Conservation (phyloP, 352 stramenopile genomes). For the Pythium coloratum region DNA sequence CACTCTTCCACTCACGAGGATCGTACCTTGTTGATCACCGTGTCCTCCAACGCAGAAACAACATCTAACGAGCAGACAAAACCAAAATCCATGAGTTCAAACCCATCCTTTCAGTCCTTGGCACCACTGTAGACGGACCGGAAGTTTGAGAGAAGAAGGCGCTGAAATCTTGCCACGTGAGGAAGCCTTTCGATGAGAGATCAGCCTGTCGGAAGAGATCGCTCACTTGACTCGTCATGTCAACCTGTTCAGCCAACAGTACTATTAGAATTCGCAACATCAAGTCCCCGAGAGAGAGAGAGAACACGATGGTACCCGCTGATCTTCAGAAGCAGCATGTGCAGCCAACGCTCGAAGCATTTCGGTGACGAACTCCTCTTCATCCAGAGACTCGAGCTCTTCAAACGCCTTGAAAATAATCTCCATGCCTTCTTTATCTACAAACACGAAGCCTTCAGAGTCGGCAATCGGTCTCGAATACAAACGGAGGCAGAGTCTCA, state of each 20-base stretch:
- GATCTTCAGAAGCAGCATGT: slow-evolving; percentile 14
- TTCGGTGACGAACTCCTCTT: slow-evolving; percentile 47
- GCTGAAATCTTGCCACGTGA: slow-evolving; percentile 54
- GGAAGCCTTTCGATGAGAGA: slow-evolving; percentile 26
- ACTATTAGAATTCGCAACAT: neutral
- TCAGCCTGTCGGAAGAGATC: slow-evolving; percentile 45
- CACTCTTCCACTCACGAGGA: neutral
- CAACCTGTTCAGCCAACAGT: slow-evolving; percentile 24
- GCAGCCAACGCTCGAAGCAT: slow-evolving; percentile 35
- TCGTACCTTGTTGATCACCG: slow-evolving; percentile 25
- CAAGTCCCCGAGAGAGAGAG: neutral
- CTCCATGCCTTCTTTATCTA: slow-evolving; percentile 46
- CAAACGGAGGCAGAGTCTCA: neutral
- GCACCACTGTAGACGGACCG: slow-evolving; percentile 22
- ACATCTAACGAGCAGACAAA: slow-evolving; percentile 10
- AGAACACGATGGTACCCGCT: slow-evolving; percentile 27
- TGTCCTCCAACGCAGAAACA: slow-evolving; percentile 22
- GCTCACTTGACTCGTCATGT: slow-evolving; percentile 34
- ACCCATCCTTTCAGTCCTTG: too few relatives aligned
- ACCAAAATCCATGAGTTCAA: too few relatives aligned
- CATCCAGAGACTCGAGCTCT: slow-evolving; percentile 27
- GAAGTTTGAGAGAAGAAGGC: slow-evolving; percentile 40
- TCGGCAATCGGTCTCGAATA: too few relatives aligned
- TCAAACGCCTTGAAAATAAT: slow-evolving; percentile 40
- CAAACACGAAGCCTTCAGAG: neutral